Conservation (phyloP, 805 yeast genomes). For the Metschnikowia hibisci region DNA sequence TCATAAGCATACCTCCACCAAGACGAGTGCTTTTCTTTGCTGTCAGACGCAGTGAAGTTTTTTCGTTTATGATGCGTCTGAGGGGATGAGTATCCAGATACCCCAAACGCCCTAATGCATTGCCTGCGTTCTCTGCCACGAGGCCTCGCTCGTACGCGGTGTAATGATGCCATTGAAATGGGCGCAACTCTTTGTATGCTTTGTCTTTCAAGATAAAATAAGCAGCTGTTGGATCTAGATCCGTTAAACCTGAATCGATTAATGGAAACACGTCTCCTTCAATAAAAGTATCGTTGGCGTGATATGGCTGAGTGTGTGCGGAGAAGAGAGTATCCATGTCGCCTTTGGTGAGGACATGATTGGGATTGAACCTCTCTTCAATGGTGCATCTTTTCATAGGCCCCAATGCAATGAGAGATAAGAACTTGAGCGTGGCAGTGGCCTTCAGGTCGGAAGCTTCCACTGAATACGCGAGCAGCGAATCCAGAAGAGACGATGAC, state of each 20-base stretch:
- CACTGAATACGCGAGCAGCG: slow-evolving; percentile 13
- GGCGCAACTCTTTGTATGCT: slow-evolving; percentile 37
- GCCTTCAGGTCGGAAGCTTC: slow-evolving; percentile 8
- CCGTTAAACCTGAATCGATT: slow-evolving; percentile 8
- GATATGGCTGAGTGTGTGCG: slow-evolving; percentile 26
- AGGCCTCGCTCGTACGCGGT: slow-evolving; percentile 29
- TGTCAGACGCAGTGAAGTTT: slow-evolving; percentile 4
- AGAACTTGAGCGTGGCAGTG: slow-evolving; percentile 10
- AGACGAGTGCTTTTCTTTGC: slow-evolving; percentile 20
- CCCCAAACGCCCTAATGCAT: slow-evolving; percentile 40
- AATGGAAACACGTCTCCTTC: slow-evolving; percentile 26
- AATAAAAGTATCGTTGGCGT: slow-evolving; percentile 30
- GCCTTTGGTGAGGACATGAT: slow-evolving; percentile 7
- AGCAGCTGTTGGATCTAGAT: slow-evolving; percentile 7
- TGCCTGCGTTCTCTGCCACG: slow-evolving; percentile 31
- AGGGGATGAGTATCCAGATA: slow-evolving; percentile 43
- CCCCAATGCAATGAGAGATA: slow-evolving; percentile 18
- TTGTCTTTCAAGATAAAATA: slow-evolving; percentile 35
- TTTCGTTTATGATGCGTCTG: slow-evolving; percentile 28
- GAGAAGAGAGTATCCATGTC: slow-evolving; percentile 22
- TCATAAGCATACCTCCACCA: slow-evolving; percentile 24
- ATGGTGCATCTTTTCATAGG: slow-evolving; percentile 14
- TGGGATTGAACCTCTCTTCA: slow-evolving; percentile 7
- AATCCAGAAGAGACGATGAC: slow-evolving; percentile 2
- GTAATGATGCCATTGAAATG: slow-evolving; percentile 35